Base-by-base conservation (phyloP, 1,284 basidiomycete genomes). In the Hypsizygus ulmarius region DNA sequence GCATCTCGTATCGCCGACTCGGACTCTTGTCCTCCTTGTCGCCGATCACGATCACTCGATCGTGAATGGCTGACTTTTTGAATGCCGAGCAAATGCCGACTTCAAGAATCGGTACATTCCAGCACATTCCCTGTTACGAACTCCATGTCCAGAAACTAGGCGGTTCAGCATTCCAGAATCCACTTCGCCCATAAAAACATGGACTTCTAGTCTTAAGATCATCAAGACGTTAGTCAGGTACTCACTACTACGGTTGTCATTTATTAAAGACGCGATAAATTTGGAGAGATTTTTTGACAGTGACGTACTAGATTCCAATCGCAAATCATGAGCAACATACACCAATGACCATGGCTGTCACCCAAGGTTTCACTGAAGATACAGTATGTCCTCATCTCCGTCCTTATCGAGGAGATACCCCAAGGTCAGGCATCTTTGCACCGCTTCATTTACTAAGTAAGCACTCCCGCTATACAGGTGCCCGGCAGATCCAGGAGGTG, bases 371-470 rank as follows among this genome's bases (percentile, higher is more conserved):
- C 32, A n/a, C n/a, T n/a, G 38, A 21, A 12, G 32, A 18, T 34
- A 41, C 19, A 35, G n/a, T n/a, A 47, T 52, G 25, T 45, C 50
- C 39, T 49, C 40, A 45, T 45, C 46, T 45, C 55, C 52, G 52
- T 44, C 19, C 49, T 51, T 41, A 48, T 57, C 52, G 45, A 47
- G 3, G 34, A 25, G 21, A 8, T 39, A 47, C 45, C 45, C 29
- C n/a, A 2, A 42, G 27, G 28, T 48, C 11, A 42, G 35, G 15
- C 34, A 36, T 32, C 37, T 11, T 19, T 44, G 33, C 35, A 33
- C 37, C 36, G 30, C 25, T 5, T 18, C 36, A 18, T 25, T 25
- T 25, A 25, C 21, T 7, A 25, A 4, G 21, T 7, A n/a, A 3
- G 21, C 21, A 25, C 21, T 25, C 4, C 21, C 7, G 21, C 21